Conservation (phyloP, 768 basidiomycete species). For the Plicaturopsis crispa region DNA sequence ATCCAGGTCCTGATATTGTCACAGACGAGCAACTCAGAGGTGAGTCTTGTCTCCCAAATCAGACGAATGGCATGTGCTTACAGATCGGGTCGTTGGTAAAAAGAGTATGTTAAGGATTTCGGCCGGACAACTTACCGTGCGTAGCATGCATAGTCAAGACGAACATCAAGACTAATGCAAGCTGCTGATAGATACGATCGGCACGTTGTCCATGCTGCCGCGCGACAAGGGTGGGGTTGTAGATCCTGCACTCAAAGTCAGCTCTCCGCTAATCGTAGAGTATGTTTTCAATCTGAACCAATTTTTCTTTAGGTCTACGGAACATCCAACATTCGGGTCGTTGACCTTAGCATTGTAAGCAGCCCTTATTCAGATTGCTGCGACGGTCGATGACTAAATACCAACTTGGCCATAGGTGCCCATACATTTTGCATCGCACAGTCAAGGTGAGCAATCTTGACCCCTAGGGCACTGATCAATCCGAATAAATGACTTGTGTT, state of each 20-base stretch:
- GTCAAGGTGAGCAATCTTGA: no score
- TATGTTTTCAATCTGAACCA: background rate
- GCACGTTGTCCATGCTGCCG: conserved; percentile 49
- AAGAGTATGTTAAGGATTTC: conserved; percentile 8
- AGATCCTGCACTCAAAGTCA: conserved; percentile 34
- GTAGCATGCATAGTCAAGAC: background rate
- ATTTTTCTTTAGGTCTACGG: conserved; percentile 31
- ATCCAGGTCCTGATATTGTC: conserved; percentile 22
- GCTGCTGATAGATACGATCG: conserved; percentile 38
- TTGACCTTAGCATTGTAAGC: no score
- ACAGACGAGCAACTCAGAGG: conserved; percentile 28
- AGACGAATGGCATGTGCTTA: background rate
- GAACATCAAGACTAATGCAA: background rate
- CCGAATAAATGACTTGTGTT: no score
- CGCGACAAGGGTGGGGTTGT: conserved; percentile 44
- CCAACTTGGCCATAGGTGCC: no score
- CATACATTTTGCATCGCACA: no score
- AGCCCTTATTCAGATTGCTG: no score
- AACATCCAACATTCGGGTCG: conserved; percentile 38
- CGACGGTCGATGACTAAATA: no score
- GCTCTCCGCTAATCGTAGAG: background rate
- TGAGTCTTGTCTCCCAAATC: conserved; percentile 6
- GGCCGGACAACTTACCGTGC: conserved; percentile 7
- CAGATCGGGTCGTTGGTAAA: background rate
- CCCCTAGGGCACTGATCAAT: no score